A percentile compares a stretch with the other conserved stretches of the same genome.
These are phyloP conservation scores for Penicillium paneum DNA, from an alignment of 2,329 filamentous ascomycete species.

Conservation along the genomic window DNA sequence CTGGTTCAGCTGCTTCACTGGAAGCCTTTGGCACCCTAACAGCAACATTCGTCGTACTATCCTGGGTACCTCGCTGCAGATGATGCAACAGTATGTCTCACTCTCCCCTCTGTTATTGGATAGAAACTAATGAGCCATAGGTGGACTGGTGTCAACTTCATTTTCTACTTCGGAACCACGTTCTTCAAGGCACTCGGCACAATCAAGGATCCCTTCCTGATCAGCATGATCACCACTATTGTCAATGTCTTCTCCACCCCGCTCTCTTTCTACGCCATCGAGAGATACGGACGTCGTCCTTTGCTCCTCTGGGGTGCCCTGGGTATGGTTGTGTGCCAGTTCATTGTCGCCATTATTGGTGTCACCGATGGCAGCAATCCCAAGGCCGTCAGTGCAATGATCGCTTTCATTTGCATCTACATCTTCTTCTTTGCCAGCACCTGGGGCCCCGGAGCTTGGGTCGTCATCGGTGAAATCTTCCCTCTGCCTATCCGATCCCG, in stretches of 20 bases:
- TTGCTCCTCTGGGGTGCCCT: constrained; percentile 75
- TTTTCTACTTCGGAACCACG: constrained; percentile 81
- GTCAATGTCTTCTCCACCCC: constrained; percentile 86
- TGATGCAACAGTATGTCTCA: constrained; percentile 64
- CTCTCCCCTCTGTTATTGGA: background rate
- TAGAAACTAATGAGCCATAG: constrained; percentile 5
- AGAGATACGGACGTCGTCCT: constrained; percentile 74
- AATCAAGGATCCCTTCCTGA: constrained; percentile 75
- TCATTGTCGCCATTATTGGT: constrained; percentile 77
- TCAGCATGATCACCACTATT: constrained; percentile 79
- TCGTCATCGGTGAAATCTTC: constrained; percentile 84
- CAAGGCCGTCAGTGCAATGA: constrained; percentile 59
- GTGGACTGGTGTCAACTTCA: constrained; percentile 85
- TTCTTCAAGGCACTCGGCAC: constrained; percentile 78
- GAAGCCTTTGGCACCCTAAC: constrained; percentile 52
- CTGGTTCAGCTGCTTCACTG: constrained; percentile 66
- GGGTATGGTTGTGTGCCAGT: constrained; percentile 83
- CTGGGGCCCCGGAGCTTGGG: constrained; percentile 73
- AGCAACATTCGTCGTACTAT: constrained; percentile 64
- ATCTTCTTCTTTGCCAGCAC: constrained; percentile 90
- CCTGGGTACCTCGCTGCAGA: constrained; percentile 69
- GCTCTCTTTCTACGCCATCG: constrained; percentile 81
- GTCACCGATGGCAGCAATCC: constrained; percentile 54
- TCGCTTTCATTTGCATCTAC: constrained; percentile 86
- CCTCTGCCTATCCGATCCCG: constrained; percentile 83